These are phyloP conservation scores for Haplosporangium sp. DNA, from an alignment of 371 early-diverging fungal species.

Conservation along the genomic window DNA sequence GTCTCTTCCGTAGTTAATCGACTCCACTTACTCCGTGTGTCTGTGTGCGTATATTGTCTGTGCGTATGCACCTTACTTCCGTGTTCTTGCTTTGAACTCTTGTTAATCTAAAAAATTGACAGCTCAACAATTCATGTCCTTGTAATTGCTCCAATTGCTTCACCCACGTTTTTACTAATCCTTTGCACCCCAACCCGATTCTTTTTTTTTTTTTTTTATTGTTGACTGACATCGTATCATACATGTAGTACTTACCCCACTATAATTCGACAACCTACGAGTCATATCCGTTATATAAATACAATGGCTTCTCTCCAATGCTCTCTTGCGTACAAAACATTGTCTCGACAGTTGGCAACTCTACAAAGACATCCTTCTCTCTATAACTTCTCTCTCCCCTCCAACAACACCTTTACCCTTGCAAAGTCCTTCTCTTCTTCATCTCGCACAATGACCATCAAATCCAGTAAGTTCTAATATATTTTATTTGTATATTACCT, in stretches of 20 bases:
- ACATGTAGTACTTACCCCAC: neutral
- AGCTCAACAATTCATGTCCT: neutral
- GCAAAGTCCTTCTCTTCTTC: constrained; percentile 33
- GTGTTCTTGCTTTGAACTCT: neutral
- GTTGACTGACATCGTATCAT: neutral
- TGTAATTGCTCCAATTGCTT: neutral
- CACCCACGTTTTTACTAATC: too few relatives aligned
- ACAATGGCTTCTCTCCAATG: constrained; percentile 39
- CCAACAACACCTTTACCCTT: neutral
- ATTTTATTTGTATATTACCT: too few relatives aligned
- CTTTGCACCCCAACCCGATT: neutral
- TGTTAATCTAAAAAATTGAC: neutral
- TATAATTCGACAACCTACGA: neutral
- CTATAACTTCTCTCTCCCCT: neutral
- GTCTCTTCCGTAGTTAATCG: neutral
- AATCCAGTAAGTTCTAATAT: constrained; percentile 11
- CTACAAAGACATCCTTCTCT: constrained; percentile 10
- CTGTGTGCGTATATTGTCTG: constrained; percentile 1
- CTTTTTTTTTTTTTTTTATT: constrained; percentile 3
- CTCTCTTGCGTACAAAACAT: constrained; percentile 30
- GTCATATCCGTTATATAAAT: constrained; percentile 26
- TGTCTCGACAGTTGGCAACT: constrained; percentile 27
- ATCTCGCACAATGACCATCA: constrained; percentile 37
- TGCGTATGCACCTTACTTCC: neutral
- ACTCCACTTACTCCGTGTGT: neutral